Evolutionary conservation across 2,329 filamentous ascomycete genomes (phyloP).

Genomic region (Hortaea sp.): DNA sequence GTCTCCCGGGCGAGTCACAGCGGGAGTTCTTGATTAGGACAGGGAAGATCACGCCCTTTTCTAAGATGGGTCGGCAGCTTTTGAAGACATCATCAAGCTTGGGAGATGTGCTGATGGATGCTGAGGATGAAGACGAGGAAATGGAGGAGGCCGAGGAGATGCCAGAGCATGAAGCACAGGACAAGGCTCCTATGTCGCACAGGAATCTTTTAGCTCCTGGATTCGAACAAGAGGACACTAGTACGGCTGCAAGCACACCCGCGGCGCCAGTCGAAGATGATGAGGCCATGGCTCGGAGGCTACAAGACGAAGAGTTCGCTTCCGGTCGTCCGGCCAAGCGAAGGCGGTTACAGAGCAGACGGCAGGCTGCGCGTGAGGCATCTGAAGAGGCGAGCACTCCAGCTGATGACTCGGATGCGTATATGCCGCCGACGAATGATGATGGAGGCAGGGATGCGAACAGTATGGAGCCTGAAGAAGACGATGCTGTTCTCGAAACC

Average conservation of each 20-base stretch:
- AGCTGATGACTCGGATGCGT: constrained; percentile 32
- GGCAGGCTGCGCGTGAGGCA: constrained; percentile 9
- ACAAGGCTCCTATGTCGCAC: constrained; percentile 33
- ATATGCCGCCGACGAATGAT: constrained; percentile 31
- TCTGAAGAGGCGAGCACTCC: constrained; percentile 14
- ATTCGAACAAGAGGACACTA: constrained; percentile 27
- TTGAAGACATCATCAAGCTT: constrained; percentile 58
- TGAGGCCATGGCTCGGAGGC: constrained; percentile 18
- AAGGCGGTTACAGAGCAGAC: constrained; percentile 25
- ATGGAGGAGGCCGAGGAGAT: constrained; percentile 30
- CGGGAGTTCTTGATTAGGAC: constrained; percentile 88
- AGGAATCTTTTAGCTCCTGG: constrained; percentile 39
- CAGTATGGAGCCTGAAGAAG: constrained; percentile 29
- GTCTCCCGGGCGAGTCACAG: constrained; percentile 68
- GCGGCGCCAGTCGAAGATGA: constrained; percentile 17
- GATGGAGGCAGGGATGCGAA: constrained; percentile 30
- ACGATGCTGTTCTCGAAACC: constrained; percentile 25
- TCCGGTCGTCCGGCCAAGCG: constrained; percentile 32
- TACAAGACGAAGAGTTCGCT: constrained; percentile 28
- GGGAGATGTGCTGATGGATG: constrained; percentile 68
- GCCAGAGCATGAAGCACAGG: constrained; percentile 9
- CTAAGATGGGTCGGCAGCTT: constrained; percentile 59
- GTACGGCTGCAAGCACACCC: constrained; percentile 10
- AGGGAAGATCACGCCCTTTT: constrained; percentile 95
- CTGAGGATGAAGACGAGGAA: constrained; percentile 58